Base-by-base conservation (phyloP, 352 stramenopile genomes). In the Peronospora tabacina region DNA sequence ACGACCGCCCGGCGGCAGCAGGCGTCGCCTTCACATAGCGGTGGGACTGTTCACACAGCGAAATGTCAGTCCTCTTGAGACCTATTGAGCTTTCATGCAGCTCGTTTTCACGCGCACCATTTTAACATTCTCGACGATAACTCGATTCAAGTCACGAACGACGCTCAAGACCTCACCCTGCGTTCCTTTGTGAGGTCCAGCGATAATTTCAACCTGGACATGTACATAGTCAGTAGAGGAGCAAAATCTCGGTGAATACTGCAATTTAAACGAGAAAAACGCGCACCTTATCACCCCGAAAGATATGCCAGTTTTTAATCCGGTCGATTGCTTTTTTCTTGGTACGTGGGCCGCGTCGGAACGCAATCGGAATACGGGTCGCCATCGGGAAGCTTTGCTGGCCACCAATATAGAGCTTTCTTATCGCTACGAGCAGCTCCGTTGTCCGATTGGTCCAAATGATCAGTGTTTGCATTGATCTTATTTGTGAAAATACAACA, bases 111-210 rank as follows among this genome's bases (percentile, higher is more conserved):
- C 38, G 15, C 30, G 51, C 45, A 90, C 79, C 81, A 92, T 88
- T 66, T 92, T 92, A 67, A 90, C 71, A 69, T 90, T 88, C 66
- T 92, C 78, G 15, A 92, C 70, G 34, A 92, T 82, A 24, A 92
- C 58, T 52, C 66, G 72, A 69, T 92, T 92, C 54, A 75, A 56
- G 19, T 86, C 76, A 38, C 81, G 78, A 39, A 86, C 79, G 43
- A 92, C 81, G 52, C 69, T 78, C 42, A 82, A 60, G 33, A 92
- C 68, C 13, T 81, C 53, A 17, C 81, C 81, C 55, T 92, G 81
- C 49, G 85, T 92, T 49, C 81, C 81, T 63, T 85, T 87, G 68
- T 92, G 76, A 17, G 78, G 78, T 33, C 81, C 81, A 63, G 68
- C 84, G 43, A 92, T 74, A 37, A 92, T 72, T 54, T 92, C 81